Base-by-base conservation (phyloP, 2,329 filamentous ascomycete species). In the Mycogone perniciosa region DNA sequence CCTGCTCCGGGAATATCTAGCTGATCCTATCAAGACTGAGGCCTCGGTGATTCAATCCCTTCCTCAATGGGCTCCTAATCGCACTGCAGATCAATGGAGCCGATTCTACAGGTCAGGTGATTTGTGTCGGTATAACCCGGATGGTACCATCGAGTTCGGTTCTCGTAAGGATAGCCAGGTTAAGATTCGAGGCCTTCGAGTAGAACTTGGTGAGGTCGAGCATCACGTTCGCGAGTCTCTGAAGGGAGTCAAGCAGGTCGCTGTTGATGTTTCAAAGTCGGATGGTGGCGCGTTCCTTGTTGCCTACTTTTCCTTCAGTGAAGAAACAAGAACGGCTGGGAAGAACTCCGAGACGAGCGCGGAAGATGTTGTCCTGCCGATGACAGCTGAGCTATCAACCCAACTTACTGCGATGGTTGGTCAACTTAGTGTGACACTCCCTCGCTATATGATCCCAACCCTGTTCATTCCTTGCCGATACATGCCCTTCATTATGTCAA, bases 1-100 rank as follows among this genome's bases (percentile, higher is more conserved):
- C 3, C 44, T 80, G 6, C 73, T 71, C 27, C 64, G 71, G 29
- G 75, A 75, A 37, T 81, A 80, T 48, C 48, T 58, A 4, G 48
- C 51, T 3, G 54, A 58, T 27, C 27, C 44, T 2, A 39, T 40
- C 11, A 54, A 50, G 38, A 57, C 57, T 1, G 50, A 53, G 31
- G 43, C 46, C 2, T 42, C 51, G 1, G 29, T 46, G 20, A 35
- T 46, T 31, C 37, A 31, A 9, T 37, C 8, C 8, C 47, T 50
- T 34, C 39, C 42, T 31, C 31, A 46, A 13, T 50, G 44, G 54
- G 39, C 34, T 6, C 48, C 52, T 4, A 31, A 48, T 6, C 48
- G 48, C 5, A 42, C 29, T 5, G n/a, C 31, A 4, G 29, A 31
- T 3, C 29, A 34, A 5, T 50, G 47, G 42, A 30, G 46, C 9